Conservation (phyloP, 2,329 filamentous ascomycete species). For the Trichophyton mentagrophytes region DNA sequence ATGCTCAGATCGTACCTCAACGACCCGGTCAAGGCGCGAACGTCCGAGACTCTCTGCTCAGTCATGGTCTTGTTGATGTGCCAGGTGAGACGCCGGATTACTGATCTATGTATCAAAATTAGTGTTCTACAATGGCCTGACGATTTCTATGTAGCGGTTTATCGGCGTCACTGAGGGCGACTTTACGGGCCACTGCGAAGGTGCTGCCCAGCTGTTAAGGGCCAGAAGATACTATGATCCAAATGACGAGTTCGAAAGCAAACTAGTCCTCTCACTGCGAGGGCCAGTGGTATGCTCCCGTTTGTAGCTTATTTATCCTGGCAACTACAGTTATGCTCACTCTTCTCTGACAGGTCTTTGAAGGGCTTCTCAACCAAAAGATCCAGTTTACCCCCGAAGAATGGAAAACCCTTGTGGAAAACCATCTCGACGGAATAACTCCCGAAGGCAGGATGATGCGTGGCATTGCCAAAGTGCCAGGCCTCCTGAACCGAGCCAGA, state of each 20-base stretch:
- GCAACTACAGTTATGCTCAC: not conserved
- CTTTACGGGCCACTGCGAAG: conserved; percentile 24
- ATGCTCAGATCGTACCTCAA: conserved; percentile 21
- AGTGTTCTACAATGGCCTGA: not conserved
- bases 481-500: conserved; percentile 20
- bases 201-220: conserved; percentile 26
- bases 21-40: conserved; percentile 21
- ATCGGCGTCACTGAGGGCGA: conserved; percentile 12
- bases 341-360: conserved; percentile 20
- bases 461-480: conserved; percentile 21
- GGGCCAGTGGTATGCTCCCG: conserved; percentile 23
- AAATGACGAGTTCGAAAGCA: conserved; percentile 24
- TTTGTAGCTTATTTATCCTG: not conserved
- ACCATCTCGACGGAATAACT: conserved; percentile 18
- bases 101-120: not conserved
- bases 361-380: conserved; percentile 24
- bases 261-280: conserved; percentile 24
- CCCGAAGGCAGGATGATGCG: conserved; percentile 23
- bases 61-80: conserved; percentile 27
- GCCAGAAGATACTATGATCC: conserved; percentile 21
- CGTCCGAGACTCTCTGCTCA: conserved; percentile 26
- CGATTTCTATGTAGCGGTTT: conserved; percentile 10
- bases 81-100: conserved; percentile 14
- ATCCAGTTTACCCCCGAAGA: conserved; percentile 23
- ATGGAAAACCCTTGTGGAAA: conserved; percentile 24